Base-by-base conservation (phyloP, 257 asterid genomes). In the Petunia axillaris region DNA sequence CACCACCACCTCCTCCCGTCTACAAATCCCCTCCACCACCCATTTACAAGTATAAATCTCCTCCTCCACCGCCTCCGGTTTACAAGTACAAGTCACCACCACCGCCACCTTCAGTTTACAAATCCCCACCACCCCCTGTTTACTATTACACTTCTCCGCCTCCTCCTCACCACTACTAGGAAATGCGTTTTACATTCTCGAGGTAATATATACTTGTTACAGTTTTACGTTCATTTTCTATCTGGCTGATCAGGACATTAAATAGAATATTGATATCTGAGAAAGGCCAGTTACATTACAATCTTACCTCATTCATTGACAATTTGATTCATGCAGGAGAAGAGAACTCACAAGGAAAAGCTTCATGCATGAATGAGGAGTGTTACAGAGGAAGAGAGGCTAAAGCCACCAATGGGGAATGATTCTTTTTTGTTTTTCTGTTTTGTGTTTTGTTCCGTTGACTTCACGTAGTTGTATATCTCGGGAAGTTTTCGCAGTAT, bases 81-180 rank as follows among this genome's bases (percentile, higher is more conserved):
- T 25, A 25, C 25, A 25, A 25, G 25, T 25, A 25, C 25, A 25
- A 25, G 25, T 25, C 25, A 25, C 25, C 25, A 25, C 25, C 25
- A 25, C 25, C 25, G 25, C 25, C 25, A 25, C 25, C 25, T 25
- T 25, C 25, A 25, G 25, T 25, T 25, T 25, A 25, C 25, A 25
- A 25, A 25, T 25, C 25, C 25, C 25, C 25, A 25, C 25, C 25
- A 25, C 25, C 25, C 25, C 25, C 25, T 25, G 25, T 25, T 25
- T 25, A 25, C 50, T 52, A 62, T 76, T 60, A 76, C 66, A 36
- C 80, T 5, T 64, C 84, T 63, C 84, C 84, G 64, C 82, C 82
- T 79, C 84, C 84, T 82, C 84, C 84, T 43, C 39, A 76, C 59
- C 84, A 82, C 81, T 77, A 82, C 81, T 77, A 82, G 74, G 79